Base-by-base conservation (phyloP, 2,329 filamentous ascomycete genomes). In the Aspergillus sp. region DNA sequence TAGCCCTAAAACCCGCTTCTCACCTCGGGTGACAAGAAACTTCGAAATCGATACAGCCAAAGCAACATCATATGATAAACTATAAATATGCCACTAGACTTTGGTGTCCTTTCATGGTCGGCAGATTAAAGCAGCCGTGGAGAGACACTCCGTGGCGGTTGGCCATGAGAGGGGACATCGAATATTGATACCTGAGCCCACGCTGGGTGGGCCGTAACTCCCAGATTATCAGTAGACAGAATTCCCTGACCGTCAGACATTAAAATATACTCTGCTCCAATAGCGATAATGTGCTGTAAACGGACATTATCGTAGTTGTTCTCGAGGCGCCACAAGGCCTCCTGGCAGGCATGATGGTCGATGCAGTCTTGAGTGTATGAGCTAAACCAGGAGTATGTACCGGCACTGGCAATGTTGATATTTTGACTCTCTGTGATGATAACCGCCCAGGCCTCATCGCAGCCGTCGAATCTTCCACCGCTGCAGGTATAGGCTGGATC, bases 361-460 rank as follows among this genome's bases (percentile, higher is more conserved):
- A 56, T 56, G 47, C 54, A 56, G 54, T 51, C 40, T n/a, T 56
- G 54, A 17, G 39, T 56, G n/a, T 56, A 56, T 30, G 47, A 33
- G n/a, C 54, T 56, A 39, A 56, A 56, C 54, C 54, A 56, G 7
- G 54, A 56, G 47, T 56, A 56, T 22, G 54, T 56, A 3, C 54
- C 47, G 6, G 54, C 54, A 13, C 46, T 50, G 27, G 47, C 40
- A 33, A 51, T 44, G 27, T 56, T 24, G 46, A 56, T 27, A 30
- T 56, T 56, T n/a, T 51, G 54, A 15, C 47, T 27, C 9, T 45
- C 47, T 20, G 46, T 56, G 13, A 56, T 51, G 19, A 56, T 51
- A 13, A 56, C 54, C 1, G 54, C 54, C 54, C 47, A 56, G 12
- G 54, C 46, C 24, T 56, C 54, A 17, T 56, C 54, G 24, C 54